These are phyloP conservation scores for Marvania coccoides DNA, from an alignment of 139 green algal species.

Conservation along the genomic window DNA sequence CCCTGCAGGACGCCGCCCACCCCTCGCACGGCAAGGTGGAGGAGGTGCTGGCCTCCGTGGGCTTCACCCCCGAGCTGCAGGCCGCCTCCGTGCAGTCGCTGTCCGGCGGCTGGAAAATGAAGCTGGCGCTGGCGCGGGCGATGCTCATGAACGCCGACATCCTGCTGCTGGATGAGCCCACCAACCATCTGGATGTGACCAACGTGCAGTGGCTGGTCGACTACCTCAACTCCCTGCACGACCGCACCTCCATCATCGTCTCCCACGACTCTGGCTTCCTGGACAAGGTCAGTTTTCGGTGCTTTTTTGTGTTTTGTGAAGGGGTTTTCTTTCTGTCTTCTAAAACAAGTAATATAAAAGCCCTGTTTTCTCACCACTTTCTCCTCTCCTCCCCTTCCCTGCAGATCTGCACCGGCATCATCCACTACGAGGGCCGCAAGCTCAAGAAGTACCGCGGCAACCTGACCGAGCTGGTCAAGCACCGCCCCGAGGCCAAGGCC, in stretches of 20 bases:
- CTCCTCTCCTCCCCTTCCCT: too few species aligned
- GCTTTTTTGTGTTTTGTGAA: too few species aligned
- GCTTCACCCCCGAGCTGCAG: slow-evolving; percentile 66
- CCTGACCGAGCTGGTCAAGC: slow-evolving; percentile 82
- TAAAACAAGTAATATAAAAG: too few species aligned
- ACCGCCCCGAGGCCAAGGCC: slow-evolving; percentile 70
- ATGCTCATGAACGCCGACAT: slow-evolving; percentile 87
- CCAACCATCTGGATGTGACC: slow-evolving; percentile 78
- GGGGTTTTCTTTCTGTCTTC: too few species aligned
- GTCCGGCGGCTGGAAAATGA: slow-evolving; percentile 88
- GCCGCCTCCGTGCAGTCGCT: slow-evolving; percentile 54
- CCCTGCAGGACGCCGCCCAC: not conserved
- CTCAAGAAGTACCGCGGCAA: slow-evolving; percentile 81
- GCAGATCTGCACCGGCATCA: slow-evolving; percentile 84
- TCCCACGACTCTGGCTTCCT: slow-evolving; percentile 87
- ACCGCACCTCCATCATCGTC: slow-evolving; percentile 75
- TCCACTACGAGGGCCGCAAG: slow-evolving; percentile 85
- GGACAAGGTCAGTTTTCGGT: slow-evolving; percentile 71
- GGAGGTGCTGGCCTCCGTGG: slow-evolving; percentile 55
- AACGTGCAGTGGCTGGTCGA: slow-evolving; percentile 80
- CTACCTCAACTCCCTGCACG: slow-evolving; percentile 57
- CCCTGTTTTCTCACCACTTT: too few species aligned
- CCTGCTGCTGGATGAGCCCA: slow-evolving; percentile 85
- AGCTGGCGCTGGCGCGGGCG: slow-evolving; percentile 74
- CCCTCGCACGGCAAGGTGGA: slow-evolving; percentile 35